Percentiles rank a stretch among this genome's conserved stretches.
phyloP scores from a whole-genome alignment of 1,284 basidiomycete genomes.

The Moniliella sp. region DNA sequence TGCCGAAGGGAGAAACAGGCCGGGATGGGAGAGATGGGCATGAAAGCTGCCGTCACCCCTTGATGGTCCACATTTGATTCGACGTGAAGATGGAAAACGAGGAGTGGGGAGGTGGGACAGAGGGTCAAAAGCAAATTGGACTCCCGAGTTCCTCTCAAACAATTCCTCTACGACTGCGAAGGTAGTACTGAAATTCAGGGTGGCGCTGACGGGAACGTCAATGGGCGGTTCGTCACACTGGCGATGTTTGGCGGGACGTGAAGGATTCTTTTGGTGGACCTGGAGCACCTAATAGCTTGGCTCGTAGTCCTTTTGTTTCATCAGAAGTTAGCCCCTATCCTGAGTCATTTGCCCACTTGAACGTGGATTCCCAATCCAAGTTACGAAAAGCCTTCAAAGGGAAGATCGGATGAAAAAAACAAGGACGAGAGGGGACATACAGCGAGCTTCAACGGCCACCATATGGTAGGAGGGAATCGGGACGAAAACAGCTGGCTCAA shows the following conservation, averaged over 20 bases:
- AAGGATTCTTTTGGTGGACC: conserved; percentile 92
- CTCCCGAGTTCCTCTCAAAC: conserved; percentile 65
- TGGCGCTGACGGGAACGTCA: conserved; percentile 44
- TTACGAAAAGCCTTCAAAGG: too few relatives aligned
- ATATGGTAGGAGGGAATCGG: conserved; percentile 44
- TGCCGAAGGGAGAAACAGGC: too few relatives aligned
- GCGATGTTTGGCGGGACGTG: conserved; percentile 62
- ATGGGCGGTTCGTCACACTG: conserved; percentile 75
- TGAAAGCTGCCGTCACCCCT: too few relatives aligned
- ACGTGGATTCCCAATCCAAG: too few relatives aligned
- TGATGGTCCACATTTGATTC: too few relatives aligned
- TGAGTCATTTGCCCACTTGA: conserved; percentile 38
- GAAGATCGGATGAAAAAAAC: too few relatives aligned
- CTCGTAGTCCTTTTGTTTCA: conserved; percentile 13
- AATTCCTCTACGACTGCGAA: conserved; percentile 70
- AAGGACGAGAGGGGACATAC: too few relatives aligned
- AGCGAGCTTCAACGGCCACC: conserved; percentile 60
- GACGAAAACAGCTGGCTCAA: conserved; percentile 40
- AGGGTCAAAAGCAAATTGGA: conserved; percentile 97
- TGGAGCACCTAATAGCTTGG: conserved; percentile 95
- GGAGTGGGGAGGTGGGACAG: too few relatives aligned
- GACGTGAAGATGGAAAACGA: too few relatives aligned
- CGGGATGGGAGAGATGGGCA: too few relatives aligned
- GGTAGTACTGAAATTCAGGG: conserved; percentile 89
- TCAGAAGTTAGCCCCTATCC: conserved; percentile 35